phyloP scores from a whole-genome alignment of 306 rosid genomes.

The Acacia melanoxylon region DNA sequence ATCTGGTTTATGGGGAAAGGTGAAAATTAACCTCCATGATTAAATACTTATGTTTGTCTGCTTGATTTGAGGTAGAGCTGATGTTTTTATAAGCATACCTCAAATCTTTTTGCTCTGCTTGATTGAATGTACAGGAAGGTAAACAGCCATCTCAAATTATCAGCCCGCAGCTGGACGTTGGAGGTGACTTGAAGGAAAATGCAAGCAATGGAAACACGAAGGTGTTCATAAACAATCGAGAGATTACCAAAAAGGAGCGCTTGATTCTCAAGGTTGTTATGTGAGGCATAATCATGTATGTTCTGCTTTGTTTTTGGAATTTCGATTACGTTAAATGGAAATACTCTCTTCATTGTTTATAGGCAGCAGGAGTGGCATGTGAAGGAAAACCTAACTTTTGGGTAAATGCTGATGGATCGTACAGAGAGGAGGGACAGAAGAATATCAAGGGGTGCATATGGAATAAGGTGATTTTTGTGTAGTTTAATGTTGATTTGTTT shows the following conservation, averaged over 20 bases:
- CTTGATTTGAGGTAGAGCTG: neutral
- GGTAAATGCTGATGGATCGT: conserved; percentile 70
- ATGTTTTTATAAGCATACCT: neutral
- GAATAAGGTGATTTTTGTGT: conserved; percentile 56
- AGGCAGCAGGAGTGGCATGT: conserved; percentile 76
- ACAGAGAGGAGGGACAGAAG: conserved; percentile 83
- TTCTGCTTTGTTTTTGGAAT: neutral
- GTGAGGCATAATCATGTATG: neutral
- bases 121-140: conserved; percentile 55
- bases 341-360: conserved; percentile 32
- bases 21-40: conserved; percentile 28
- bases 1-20: conserved; percentile 92
- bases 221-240: conserved; percentile 55
- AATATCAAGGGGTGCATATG: conserved; percentile 56
- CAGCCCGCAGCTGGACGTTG: conserved; percentile 50
- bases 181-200: conserved; percentile 45
- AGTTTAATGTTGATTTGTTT: conserved; percentile 23
- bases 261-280: conserved; percentile 56
- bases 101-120: conserved; percentile 28
- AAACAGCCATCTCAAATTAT: conserved; percentile 64
- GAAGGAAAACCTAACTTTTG: conserved; percentile 68
- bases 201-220: conserved; percentile 78
- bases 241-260: conserved; percentile 60
- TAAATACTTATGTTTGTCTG: neutral
- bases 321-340: conserved; percentile 2